A percentile compares a stretch with the other conserved stretches of the same genome.
phyloP scores from a whole-genome alignment of 352 stramenopile species.

The Elongisporangium undulatum region DNA sequence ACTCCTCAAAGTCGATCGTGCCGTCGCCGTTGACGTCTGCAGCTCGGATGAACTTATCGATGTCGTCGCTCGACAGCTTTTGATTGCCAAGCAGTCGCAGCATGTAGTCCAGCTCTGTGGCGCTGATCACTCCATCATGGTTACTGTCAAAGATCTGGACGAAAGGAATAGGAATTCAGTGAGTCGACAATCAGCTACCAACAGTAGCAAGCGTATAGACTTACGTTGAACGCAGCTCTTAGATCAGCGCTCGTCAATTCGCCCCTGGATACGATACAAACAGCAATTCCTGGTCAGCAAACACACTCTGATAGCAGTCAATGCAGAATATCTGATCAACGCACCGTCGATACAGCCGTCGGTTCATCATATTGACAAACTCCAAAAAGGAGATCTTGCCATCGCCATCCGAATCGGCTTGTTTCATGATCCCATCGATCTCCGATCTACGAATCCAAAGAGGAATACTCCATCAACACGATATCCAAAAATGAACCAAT shows the following conservation, averaged over 20 bases:
- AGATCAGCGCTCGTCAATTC: constrained; percentile 51
- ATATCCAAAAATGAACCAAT: background rate
- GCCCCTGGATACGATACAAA: constrained; percentile 19
- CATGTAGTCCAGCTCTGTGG: constrained; percentile 56
- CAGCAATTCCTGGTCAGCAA: background rate
- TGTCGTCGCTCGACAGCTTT: constrained; percentile 34
- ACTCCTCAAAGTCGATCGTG: constrained; percentile 87
- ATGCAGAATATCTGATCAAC: background rate
- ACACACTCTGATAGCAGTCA: too few relatives aligned
- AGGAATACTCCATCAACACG: too few relatives aligned
- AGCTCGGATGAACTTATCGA: constrained; percentile 52
- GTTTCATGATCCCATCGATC: constrained; percentile 62
- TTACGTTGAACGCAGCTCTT: constrained; percentile 55
- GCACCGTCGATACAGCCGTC: constrained; percentile 58
- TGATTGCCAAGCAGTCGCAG: constrained; percentile 55
- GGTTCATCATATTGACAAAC: constrained; percentile 78
- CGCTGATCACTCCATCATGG: constrained; percentile 67
- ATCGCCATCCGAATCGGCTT: constrained; percentile 63
- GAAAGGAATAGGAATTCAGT: background rate
- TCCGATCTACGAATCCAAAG: constrained; percentile 28
- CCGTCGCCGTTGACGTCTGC: constrained; percentile 84
- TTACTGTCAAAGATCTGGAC: constrained; percentile 66
- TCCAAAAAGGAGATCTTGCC: constrained; percentile 75
- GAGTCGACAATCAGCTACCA: background rate
- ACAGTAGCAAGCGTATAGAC: constrained; percentile 2